These are phyloP conservation scores for Uronychia setigera DNA, from an alignment of 73 alveolate species.

Conservation along the genomic window DNA sequence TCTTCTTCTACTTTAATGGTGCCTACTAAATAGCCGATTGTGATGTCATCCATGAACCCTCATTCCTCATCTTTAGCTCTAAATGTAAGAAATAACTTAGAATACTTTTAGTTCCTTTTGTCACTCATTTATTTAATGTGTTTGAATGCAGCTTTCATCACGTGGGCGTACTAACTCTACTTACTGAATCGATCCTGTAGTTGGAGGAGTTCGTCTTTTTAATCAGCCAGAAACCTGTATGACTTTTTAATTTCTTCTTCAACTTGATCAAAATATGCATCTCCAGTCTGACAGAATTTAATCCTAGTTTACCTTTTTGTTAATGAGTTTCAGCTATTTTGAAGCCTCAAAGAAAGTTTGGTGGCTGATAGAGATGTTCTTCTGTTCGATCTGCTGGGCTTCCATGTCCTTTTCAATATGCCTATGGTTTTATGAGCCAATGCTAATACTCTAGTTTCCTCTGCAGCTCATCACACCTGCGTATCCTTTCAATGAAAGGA, in stretches of 20 bases:
- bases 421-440: constrained; percentile 27
- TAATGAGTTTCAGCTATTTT: background rate
- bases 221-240: constrained; percentile 7
- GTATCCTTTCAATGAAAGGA: constrained; percentile 60
- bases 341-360: constrained; percentile 5
- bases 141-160: background rate
- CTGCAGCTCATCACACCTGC: constrained; percentile 72
- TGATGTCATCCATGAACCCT: constrained; percentile 54
- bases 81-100: background rate
- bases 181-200: constrained; percentile 10
- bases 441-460: constrained; percentile 43
- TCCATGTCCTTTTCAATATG: constrained; percentile 7
- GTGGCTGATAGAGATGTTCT: background rate
- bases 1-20: constrained; percentile 81
- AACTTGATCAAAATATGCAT: constrained; percentile 23
- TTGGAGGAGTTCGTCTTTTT: background rate
- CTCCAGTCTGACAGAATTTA: background rate
- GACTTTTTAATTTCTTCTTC: constrained; percentile 27
- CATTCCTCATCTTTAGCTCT: constrained; percentile 29
- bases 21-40: constrained; percentile 79
- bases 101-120: background rate
- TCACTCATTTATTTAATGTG: background rate
- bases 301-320: constrained; percentile 20
- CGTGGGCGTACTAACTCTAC: background rate
- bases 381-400: background rate